These are phyloP conservation scores for Polyporus tsugae DNA, from an alignment of 1,284 basidiomycete species.

Conservation along the genomic window DNA sequence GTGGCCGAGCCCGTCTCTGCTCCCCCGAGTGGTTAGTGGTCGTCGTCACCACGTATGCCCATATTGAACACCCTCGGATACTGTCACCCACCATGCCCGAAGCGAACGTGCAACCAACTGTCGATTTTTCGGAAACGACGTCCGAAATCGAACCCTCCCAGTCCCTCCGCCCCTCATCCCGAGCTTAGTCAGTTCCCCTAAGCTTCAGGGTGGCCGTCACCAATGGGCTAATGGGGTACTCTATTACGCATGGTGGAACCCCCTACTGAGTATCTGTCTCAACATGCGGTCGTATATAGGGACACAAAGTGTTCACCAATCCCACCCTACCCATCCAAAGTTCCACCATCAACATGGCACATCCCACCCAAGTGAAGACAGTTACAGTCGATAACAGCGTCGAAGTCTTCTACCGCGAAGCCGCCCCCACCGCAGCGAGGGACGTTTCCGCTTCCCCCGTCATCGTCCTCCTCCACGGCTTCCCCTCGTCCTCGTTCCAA, in stretches of 20 bases:
- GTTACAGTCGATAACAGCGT: conserved; percentile 45
- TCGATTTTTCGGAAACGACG: background rate
- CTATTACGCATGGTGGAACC: background rate
- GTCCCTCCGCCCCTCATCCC: background rate
- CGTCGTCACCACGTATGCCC: no score
- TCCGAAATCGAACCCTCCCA: background rate
- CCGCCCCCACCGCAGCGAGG: conserved; percentile 39
- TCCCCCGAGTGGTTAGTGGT: no score
- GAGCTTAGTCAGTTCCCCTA: background rate
- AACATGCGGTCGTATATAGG: background rate
- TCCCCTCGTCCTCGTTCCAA: conserved; percentile 55
- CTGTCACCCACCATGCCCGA: background rate
- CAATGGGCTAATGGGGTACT: background rate
- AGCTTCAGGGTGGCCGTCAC: background rate
- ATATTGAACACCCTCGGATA: no score
- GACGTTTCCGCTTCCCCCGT: conserved; percentile 36
- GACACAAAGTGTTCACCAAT: background rate
- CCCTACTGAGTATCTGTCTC: background rate
- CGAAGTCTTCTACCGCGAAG: conserved; percentile 53
- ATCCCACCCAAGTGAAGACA: conserved; percentile 32
- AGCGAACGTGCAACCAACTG: background rate
- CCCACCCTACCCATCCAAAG: background rate
- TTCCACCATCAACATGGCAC: conserved; percentile 15
- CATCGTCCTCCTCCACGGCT: conserved; percentile 57
- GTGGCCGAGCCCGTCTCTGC: background rate